Base-by-base conservation (phyloP, 129 eudicot species). In the Artemisia tridentata region DNA sequence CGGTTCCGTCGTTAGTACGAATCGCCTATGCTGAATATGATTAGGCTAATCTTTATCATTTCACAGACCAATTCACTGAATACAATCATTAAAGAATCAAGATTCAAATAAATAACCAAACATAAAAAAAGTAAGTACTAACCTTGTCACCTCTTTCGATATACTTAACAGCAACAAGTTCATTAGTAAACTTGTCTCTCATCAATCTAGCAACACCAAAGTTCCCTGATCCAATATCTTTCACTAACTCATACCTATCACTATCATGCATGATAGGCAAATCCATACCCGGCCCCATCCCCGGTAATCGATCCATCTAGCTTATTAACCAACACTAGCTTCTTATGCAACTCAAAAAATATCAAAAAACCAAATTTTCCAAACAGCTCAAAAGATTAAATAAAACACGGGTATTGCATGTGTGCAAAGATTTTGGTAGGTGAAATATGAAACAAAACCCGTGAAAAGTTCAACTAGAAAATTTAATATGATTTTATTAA, bases 81-180 rank as follows among this genome's bases (percentile, higher is more conserved):
- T 38, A 38, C 9, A 8, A 38, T 38, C 45, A 38, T 1, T 38
- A 38, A 38, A 7, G 2, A 1, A 38, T 38, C 45, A 38, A 38
- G 45, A 51, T 34, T 4, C 1, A 25, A 23, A 1, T 0, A 51
- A 6, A 61, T 0, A 61, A 11, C 20, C 1, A 29, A 23, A 61
- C 34, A 31, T 25, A 1, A 27, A 18, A 16, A 3, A 14, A 7
- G 2, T 7, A 38, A 8, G 0, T 38, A 81, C 83, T 71, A 46
- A 90, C 97, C 97, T 91, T 91, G 65, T 90, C 97, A 75, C 97
- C 97, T 86, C 97, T 81, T 83, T 91, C 97, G 80, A 91, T 91
- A 75, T 91, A 91, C 84, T 91, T 91, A 13, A 91, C 97, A 7
- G 97, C 97, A 75, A 91, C 95, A 67, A 87, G 97, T 70, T 91